A percentile compares a stretch with the other conserved stretches of the same genome.
Conservation (phyloP, 805 yeast species). For the Saccharomycopsis schoenii region DNA sequence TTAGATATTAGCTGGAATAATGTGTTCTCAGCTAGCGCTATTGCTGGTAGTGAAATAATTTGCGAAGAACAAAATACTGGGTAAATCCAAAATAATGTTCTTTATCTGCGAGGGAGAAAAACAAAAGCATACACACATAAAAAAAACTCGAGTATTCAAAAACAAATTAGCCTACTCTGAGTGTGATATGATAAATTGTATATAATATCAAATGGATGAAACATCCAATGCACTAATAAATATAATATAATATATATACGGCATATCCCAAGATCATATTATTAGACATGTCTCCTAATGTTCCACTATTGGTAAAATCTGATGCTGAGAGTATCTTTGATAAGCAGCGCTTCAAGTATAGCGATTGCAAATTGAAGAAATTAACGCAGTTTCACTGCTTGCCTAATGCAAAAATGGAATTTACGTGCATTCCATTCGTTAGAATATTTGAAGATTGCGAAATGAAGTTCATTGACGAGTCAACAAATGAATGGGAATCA, state of each 20-base stretch:
- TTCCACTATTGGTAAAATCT: background rate
- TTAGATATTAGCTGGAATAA: background rate
- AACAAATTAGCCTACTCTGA: background rate
- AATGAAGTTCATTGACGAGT: constrained; percentile 2
- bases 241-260: too few relatives aligned
- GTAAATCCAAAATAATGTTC: background rate
- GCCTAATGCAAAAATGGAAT: constrained; percentile 2
- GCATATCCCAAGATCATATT: too few relatives aligned
- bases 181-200: background rate
- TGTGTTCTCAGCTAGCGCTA: background rate
- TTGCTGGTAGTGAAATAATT: background rate
- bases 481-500: background rate
- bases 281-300: background rate
- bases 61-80: background rate
- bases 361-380: constrained; percentile 12
- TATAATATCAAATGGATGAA: background rate
- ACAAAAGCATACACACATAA: background rate
- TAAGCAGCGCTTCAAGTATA: background rate
- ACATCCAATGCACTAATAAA: too few relatives aligned
- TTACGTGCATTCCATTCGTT: constrained; percentile 13
- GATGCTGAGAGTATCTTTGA: background rate
- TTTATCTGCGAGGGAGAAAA: background rate
- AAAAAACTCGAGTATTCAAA: background rate
- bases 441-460: constrained; percentile 15
- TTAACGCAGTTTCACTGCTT: constrained; percentile 15